phyloP scores from a whole-genome alignment of 371 early-diverging fungal species.

The Lichtheimia ramosa region DNA sequence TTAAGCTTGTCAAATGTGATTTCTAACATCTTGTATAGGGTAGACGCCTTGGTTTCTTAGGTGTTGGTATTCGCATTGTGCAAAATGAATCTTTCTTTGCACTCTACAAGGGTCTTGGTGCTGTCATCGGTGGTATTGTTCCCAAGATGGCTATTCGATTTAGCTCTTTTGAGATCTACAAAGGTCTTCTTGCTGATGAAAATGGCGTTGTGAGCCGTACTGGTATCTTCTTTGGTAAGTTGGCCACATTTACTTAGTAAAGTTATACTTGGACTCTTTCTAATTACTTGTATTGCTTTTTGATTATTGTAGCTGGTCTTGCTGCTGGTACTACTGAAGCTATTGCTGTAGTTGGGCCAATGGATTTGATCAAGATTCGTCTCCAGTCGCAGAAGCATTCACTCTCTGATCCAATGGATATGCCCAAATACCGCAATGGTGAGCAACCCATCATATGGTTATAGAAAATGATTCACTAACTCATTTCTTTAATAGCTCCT shows the following conservation, averaged over 20 bases:
- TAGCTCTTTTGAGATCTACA: slow-evolving; percentile 94
- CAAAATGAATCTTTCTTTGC: slow-evolving; percentile 87
- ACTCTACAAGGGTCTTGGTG: slow-evolving; percentile 97
- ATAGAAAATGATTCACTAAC: slow-evolving; percentile 46
- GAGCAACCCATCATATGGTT: too few species aligned
- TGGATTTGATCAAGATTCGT: slow-evolving; percentile 98
- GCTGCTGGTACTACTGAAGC: slow-evolving; percentile 97
- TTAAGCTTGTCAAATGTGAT: not conserved
- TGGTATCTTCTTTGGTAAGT: slow-evolving; percentile 82
- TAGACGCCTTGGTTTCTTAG: slow-evolving; percentile 68
- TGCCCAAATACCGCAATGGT: too few species aligned
- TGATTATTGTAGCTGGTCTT: slow-evolving; percentile 74
- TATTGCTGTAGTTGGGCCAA: slow-evolving; percentile 95
- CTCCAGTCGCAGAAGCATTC: slow-evolving; percentile 88
- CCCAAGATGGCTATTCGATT: slow-evolving; percentile 99
- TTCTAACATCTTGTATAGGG: slow-evolving; percentile 22
- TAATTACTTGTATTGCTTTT: not conserved
- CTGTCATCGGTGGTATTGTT: slow-evolving; percentile 96
- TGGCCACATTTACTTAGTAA: too few species aligned
- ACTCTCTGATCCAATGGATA: slow-evolving; percentile 94
- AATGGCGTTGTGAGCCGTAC: slow-evolving; percentile 69
- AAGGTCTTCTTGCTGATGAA: slow-evolving; percentile 74
- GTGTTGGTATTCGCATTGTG: slow-evolving; percentile 83
- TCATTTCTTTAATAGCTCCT: slow-evolving; percentile 47
- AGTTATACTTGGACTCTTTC: too few species aligned